Evolutionary conservation across 306 rosid genomes (phyloP), one percentile per base, ranked within the genome.

Genomic region (Delonix regia): DNA sequence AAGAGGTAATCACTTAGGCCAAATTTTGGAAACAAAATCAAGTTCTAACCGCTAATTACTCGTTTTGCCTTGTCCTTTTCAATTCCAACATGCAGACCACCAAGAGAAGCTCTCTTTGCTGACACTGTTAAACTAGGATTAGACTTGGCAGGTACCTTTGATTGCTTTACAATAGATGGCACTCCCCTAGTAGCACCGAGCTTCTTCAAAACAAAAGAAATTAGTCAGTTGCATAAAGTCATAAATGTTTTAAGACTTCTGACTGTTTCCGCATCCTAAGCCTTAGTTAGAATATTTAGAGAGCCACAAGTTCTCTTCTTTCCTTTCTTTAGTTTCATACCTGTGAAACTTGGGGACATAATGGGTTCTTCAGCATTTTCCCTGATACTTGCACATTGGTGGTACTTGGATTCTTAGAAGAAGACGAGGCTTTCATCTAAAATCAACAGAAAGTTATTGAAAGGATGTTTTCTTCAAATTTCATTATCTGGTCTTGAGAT

Each of bases 81-180:
- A 34, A n/a, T 45, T 78, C 81, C 85, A 73, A 73, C 28, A 81
- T 67, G 88, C 24, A 55, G 76, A 71, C 77, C 82, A 42, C 95
- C 87, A 22, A 89, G 57, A 14, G 96, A 93, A 56, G 85, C 91
- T 86, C 93, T 96, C 85, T 91, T 94, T 76, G 86, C 80, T 36
- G 85, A 74, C 56, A 83, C 30, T 49, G 86, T 64, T 80, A 94
- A 78, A 88, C 78, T 83, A n/a, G 91, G 77, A 79, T 60, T 84
- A 67, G 86, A 84, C 85, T 84, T 93, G 67, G 72, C 83, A 22
- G 44, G 80, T 77, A 77, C 75, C 89, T 86, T 96, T 16, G 90
- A 80, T 61, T 61, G 93, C 85, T 86, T 88, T 73, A 79, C 64
- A 82, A 86, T 71, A 65, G 89, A 77, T 59, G 83, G 81, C 30